These are phyloP conservation scores for Nematocida displodere DNA, from an alignment of 371 early-diverging fungal genomes.

Conservation along the genomic window DNA sequence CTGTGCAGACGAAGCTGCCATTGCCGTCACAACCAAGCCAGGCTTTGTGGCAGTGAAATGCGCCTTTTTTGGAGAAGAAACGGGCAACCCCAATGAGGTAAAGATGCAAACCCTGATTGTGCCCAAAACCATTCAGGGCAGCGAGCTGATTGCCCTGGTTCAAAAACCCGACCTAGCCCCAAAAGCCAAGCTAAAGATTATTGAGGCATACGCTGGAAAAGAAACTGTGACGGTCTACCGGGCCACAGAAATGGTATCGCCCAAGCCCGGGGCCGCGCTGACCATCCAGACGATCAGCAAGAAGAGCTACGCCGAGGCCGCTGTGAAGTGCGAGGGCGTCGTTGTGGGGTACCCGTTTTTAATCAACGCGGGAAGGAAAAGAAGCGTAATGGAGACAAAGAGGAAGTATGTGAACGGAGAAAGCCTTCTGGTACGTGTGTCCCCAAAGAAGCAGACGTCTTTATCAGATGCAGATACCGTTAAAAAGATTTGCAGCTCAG, in stretches of 20 bases:
- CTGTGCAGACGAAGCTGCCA: background rate
- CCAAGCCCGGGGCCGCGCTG: slow-evolving; percentile 8
- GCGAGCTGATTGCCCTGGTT: background rate
- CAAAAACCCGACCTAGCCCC: background rate
- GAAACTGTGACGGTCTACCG: background rate
- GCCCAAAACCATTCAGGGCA: slow-evolving; percentile 1
- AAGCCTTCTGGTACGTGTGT: background rate
- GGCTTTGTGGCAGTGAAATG: background rate
- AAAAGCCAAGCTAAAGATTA: background rate
- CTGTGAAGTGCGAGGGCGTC: slow-evolving; percentile 19
- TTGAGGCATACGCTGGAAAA: background rate
- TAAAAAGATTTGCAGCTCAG: slow-evolving; percentile 7
- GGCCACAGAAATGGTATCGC: background rate
- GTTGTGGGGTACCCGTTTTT: slow-evolving; percentile 38
- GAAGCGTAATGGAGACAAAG: slow-evolving; percentile 27
- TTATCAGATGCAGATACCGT: slow-evolving; percentile 8
- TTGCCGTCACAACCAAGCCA: background rate
- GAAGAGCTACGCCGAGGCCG: slow-evolving; percentile 13
- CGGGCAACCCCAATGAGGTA: slow-evolving; percentile 14
- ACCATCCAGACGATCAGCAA: slow-evolving; percentile 32
- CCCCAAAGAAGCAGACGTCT: slow-evolving; percentile 18
- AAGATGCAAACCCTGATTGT: slow-evolving; percentile 6
- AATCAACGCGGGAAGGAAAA: slow-evolving; percentile 23
- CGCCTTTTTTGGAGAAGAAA: slow-evolving; percentile 2
- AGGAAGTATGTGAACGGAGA: slow-evolving; percentile 32